Percentiles rank a stretch among this genome's conserved stretches.
These are phyloP conservation scores for Penicillium pancosmium DNA, from an alignment of 495 filamentous ascomycete genomes.

Conservation along the genomic window DNA sequence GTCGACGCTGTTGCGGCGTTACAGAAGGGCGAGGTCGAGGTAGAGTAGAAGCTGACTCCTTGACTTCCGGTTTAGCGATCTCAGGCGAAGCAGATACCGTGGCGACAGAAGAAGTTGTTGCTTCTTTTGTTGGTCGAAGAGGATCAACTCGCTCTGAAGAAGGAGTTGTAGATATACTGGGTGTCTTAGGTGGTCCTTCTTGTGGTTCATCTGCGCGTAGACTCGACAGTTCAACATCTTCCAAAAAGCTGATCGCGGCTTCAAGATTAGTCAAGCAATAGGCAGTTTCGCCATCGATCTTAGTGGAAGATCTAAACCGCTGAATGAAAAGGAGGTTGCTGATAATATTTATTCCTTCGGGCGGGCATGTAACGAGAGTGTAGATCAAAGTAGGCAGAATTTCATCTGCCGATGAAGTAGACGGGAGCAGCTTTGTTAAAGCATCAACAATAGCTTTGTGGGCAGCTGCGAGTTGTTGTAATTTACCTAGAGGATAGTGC, in stretches of 20 bases:
- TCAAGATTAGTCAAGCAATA: slow-evolving; percentile 97
- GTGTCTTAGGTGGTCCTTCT: slow-evolving; percentile 62
- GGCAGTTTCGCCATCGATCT: slow-evolving; percentile 88
- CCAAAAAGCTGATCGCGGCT: slow-evolving; percentile 92
- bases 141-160: slow-evolving; percentile 41
- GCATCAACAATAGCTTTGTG: slow-evolving; percentile 96
- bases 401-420: slow-evolving; percentile 94
- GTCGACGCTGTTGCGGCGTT: slow-evolving; percentile 60
- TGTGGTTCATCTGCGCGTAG: slow-evolving; percentile 79
- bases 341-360: slow-evolving; percentile 84
- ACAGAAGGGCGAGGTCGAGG: slow-evolving; percentile 44
- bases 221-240: slow-evolving; percentile 93
- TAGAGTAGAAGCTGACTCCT: slow-evolving; percentile 41
- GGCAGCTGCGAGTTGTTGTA: slow-evolving; percentile 81
- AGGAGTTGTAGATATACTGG: slow-evolving; percentile 55
- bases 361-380: slow-evolving; percentile 85
- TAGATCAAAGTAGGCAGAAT: slow-evolving; percentile 97
- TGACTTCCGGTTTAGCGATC: slow-evolving; percentile 35
- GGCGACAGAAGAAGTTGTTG: slow-evolving; percentile 37
- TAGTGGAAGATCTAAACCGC: slow-evolving; percentile 82
- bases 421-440: slow-evolving; percentile 69
- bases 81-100: slow-evolving; percentile 39
- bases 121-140: slow-evolving; percentile 32
- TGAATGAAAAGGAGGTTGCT: slow-evolving; percentile 95
- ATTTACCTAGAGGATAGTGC: slow-evolving; percentile 86